A percentile compares a stretch with the other conserved stretches of the same genome.
phyloP scores from a whole-genome alignment of 2,329 filamentous ascomycete genomes.

The Ceratocystiopsis minuta region DNA sequence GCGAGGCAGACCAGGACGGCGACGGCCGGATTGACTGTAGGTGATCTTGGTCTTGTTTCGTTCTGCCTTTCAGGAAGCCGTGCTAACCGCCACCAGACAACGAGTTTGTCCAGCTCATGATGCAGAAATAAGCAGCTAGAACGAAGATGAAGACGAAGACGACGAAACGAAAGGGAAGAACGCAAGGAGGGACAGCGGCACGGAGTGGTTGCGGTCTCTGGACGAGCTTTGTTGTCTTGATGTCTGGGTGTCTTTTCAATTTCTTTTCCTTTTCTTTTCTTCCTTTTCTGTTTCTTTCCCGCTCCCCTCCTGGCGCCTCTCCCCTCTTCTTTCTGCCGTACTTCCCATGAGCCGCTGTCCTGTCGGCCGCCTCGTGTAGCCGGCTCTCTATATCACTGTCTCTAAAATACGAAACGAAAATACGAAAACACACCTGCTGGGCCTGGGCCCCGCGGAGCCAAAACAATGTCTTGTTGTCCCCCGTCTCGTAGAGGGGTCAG shows the following conservation, averaged over 20 bases:
- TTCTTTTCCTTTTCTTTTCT: neutral
- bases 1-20: conserved; percentile 76
- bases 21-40: conserved; percentile 78
- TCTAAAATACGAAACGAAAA: too few relatives aligned
- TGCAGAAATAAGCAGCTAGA: conserved; percentile 58
- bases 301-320: neutral
- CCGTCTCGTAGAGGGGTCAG: too few relatives aligned
- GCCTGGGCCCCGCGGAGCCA: too few relatives aligned
- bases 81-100: conserved; percentile 45
- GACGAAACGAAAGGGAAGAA: neutral
- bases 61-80: neutral
- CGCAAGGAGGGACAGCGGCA: neutral
- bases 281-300: neutral
- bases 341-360: too few relatives aligned
- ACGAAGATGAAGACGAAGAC: neutral
- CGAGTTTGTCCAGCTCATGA: conserved; percentile 88
- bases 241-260: neutral
- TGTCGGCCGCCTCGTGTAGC: too few relatives aligned
- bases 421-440: too few relatives aligned
- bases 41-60: conserved; percentile 14
- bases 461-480: too few relatives aligned
- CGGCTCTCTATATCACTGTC: too few relatives aligned
- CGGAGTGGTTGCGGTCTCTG: conserved; percentile 4
- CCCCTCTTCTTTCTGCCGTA: neutral
- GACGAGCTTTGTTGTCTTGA: neutral